Conservation (phyloP, 108 stramenopile genomes). For the Cyclotella cryptica region DNA sequence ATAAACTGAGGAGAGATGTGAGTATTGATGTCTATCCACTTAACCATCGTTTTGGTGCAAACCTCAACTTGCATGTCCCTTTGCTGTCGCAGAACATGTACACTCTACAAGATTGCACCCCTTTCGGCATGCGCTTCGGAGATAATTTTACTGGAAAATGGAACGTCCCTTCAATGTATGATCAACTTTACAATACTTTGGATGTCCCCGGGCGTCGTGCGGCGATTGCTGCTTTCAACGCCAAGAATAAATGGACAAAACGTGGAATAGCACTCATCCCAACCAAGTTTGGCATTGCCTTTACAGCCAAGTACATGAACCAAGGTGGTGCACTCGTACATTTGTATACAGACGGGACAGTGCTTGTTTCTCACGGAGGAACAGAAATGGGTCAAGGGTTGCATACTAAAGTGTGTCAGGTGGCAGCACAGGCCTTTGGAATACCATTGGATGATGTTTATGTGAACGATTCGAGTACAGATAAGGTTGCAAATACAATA, state of each 20-base stretch:
- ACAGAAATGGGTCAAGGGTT: conserved; percentile 98
- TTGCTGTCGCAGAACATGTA: conserved; percentile 72
- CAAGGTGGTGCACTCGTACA: conserved; percentile 95
- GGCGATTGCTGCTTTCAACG: conserved; percentile 83
- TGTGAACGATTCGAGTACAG: conserved; percentile 92
- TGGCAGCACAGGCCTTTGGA: conserved; percentile 93
- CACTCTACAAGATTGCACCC: conserved; percentile 74
- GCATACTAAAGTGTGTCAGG: conserved; percentile 94
- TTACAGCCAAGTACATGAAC: conserved; percentile 84
- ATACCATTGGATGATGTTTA: conserved; percentile 87
- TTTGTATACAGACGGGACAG: conserved; percentile 93
- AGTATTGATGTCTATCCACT: background rate
- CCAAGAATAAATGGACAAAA: conserved; percentile 85
- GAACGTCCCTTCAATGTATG: conserved; percentile 88
- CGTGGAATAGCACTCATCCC: conserved; percentile 86
- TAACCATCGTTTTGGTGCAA: background rate
- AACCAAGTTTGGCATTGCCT: conserved; percentile 95
- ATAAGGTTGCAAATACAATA: conserved; percentile 90
- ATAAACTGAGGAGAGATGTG: conserved; percentile 63
- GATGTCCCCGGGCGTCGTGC: conserved; percentile 67
- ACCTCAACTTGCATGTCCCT: background rate
- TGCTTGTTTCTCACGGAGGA: conserved; percentile 93
- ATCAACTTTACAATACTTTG: conserved; percentile 64
- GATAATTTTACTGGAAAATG: conserved; percentile 72
- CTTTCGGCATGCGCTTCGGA: conserved; percentile 86